phyloP scores from a whole-genome alignment of 441 rosid species.

The Omphalea diandra region DNA sequence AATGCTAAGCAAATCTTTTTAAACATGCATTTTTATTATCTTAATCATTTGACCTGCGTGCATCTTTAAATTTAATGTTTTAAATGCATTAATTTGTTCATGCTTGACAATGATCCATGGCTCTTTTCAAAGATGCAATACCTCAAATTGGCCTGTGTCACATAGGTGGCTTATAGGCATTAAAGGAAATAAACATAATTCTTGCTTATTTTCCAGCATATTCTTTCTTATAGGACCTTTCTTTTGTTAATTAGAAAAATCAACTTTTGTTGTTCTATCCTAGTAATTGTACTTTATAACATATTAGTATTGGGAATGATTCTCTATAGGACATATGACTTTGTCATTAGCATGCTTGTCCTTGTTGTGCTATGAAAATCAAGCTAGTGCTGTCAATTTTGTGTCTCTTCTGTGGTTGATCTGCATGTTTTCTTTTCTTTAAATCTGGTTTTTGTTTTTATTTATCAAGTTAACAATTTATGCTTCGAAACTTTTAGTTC shows the following conservation, averaged over 20 bases:
- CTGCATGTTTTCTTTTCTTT: background rate
- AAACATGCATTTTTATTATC: background rate
- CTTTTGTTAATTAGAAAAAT: background rate
- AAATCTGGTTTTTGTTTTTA: background rate
- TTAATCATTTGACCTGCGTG: background rate
- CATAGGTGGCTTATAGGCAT: background rate
- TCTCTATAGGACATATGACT: background rate
- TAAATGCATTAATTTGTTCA: background rate
- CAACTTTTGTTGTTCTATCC: background rate
- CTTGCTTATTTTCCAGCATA: background rate
- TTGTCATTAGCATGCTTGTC: background rate
- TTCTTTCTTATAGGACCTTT: background rate
- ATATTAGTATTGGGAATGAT: background rate
- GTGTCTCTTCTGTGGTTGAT: background rate
- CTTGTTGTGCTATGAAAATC: background rate
- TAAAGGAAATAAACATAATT: background rate
- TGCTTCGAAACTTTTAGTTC: background rate
- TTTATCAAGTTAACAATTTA: background rate
- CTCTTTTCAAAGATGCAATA: background rate
- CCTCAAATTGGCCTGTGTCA: background rate
- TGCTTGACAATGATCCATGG: conserved; percentile 2
- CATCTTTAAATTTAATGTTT: background rate
- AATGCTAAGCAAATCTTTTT: background rate
- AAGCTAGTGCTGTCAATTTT: background rate
- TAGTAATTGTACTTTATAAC: background rate